These are phyloP conservation scores for Yarrowia osloensis DNA, from an alignment of 805 yeast species.

Conservation along the genomic window DNA sequence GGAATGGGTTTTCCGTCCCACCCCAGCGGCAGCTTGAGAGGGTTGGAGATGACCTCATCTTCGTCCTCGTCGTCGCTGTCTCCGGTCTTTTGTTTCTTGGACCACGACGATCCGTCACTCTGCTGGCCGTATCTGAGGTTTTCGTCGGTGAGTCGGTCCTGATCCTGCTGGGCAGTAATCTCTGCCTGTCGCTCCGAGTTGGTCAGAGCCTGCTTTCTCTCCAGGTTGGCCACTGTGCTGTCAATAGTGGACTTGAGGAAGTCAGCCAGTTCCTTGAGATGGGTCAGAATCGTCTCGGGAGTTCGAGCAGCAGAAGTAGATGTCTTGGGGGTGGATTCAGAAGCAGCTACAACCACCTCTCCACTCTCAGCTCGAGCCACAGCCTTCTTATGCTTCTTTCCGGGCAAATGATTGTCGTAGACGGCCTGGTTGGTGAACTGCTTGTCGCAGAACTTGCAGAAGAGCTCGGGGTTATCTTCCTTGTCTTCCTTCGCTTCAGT, in stretches of 20 bases:
- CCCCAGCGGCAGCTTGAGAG: slow-evolving; percentile 72
- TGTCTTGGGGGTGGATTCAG: not conserved
- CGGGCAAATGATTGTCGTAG: slow-evolving; percentile 65
- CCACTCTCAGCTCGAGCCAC: slow-evolving; percentile 32
- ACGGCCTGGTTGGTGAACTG: slow-evolving; percentile 65
- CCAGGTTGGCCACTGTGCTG: slow-evolving; percentile 38
- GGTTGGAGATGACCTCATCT: slow-evolving; percentile 45
- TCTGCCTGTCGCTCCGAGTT: slow-evolving; percentile 67
- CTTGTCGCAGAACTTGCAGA: slow-evolving; percentile 66
- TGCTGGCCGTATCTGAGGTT: slow-evolving; percentile 32
- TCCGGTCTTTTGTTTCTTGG: slow-evolving; percentile 19
- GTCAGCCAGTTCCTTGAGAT: slow-evolving; percentile 48
- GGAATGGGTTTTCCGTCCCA: slow-evolving; percentile 93
- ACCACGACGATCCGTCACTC: slow-evolving; percentile 14
- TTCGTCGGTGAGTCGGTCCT: slow-evolving; percentile 1
- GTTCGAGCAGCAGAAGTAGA: not conserved
- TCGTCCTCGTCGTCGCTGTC: slow-evolving; percentile 44
- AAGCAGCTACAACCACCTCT: not conserved
- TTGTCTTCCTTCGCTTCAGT: not conserved
- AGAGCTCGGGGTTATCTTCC: slow-evolving; percentile 41
- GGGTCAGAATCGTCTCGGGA: slow-evolving; percentile 37
- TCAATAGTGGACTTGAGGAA: slow-evolving; percentile 45
- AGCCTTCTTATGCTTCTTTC: slow-evolving; percentile 73
- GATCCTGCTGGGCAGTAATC: slow-evolving; percentile 44
- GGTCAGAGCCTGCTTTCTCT: slow-evolving; percentile 67